Evolutionary conservation across 495 filamentous ascomycete genomes (phyloP).

Genomic region (Neurospora sp.): DNA sequence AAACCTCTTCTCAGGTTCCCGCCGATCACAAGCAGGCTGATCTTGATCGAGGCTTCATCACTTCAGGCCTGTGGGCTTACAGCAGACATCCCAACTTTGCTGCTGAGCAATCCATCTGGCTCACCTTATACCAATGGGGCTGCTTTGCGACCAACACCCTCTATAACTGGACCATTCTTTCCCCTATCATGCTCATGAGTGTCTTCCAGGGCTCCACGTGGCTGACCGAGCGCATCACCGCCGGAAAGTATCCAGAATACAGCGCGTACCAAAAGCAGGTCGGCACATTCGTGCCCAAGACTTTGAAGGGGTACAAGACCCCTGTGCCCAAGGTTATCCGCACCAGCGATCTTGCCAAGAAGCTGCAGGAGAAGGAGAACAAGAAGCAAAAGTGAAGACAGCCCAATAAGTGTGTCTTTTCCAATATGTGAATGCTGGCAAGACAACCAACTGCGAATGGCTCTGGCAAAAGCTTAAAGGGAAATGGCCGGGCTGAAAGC

Average conservation of each 20-base stretch:
- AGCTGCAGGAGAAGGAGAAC: constrained; percentile 17
- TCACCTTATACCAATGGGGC: constrained; percentile 76
- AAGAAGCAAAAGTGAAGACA: constrained; percentile 25
- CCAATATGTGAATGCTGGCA: background rate
- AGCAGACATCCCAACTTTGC: constrained; percentile 91
- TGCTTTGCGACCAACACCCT: constrained; percentile 59
- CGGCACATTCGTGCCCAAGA: constrained; percentile 68
- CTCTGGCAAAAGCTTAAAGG: background rate
- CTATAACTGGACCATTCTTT: constrained; percentile 72
- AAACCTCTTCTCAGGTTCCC: constrained; percentile 58
- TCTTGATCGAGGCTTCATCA: constrained; percentile 84
- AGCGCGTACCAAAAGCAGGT: constrained; percentile 71
- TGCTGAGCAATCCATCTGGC: constrained; percentile 87
- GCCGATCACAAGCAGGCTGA: constrained; percentile 54
- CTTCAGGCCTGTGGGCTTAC: constrained; percentile 74
- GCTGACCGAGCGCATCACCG: constrained; percentile 74
- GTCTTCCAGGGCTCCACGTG: constrained; percentile 84
- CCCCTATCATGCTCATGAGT: constrained; percentile 55
- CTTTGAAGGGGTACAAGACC: constrained; percentile 24
- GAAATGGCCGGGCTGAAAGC: background rate
- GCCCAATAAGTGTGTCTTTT: background rate
- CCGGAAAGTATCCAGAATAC: constrained; percentile 83
- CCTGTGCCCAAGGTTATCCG: constrained; percentile 32
- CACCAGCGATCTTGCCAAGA: constrained; percentile 37
- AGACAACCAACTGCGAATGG: background rate